phyloP scores from a whole-genome alignment of 1,139 yeast genomes.

The Candida sanyaensis region DNA sequence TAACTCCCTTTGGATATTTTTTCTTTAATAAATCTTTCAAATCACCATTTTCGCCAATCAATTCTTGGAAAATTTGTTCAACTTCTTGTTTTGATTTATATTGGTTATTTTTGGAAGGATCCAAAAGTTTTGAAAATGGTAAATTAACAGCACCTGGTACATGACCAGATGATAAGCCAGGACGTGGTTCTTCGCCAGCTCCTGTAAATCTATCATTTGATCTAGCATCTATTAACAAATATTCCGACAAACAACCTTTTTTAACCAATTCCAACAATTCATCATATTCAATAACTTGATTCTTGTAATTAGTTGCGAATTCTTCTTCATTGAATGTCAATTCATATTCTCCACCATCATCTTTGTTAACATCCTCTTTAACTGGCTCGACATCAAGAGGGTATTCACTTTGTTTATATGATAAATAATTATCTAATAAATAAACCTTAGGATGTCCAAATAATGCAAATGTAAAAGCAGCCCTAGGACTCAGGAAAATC shows the following conservation, averaged over 20 bases:
- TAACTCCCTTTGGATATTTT: conserved; percentile 52
- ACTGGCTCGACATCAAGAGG: conserved; percentile 24
- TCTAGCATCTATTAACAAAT: conserved; percentile 78
- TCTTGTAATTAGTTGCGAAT: conserved; percentile 32
- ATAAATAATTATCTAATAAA: conserved; percentile 67
- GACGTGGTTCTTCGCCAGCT: conserved; percentile 80
- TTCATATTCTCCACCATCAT: conserved; percentile 13
- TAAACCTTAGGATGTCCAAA: conserved; percentile 73
- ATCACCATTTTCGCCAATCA: conserved; percentile 31
- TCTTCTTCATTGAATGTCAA: conserved; percentile 18
- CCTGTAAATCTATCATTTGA: conserved; percentile 76
- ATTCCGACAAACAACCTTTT: conserved; percentile 45
- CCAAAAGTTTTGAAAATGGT: conserved; percentile 68
- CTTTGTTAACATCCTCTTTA: conserved; percentile 13
- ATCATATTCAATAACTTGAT: conserved; percentile 63
- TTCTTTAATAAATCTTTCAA: conserved; percentile 12
- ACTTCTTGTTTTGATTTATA: conserved; percentile 54
- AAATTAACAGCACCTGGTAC: conserved; percentile 78
- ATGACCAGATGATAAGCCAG: conserved; percentile 87
- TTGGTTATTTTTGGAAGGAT: conserved; percentile 37
- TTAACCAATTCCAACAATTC: conserved; percentile 60
- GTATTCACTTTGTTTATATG: conserved; percentile 38
- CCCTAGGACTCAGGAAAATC: conserved; percentile 85
- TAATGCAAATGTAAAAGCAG: conserved; percentile 82
- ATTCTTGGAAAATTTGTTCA: conserved; percentile 40